Conservation (phyloP, 2,329 filamentous ascomycete species). For the Parafenestella ontariensis region DNA sequence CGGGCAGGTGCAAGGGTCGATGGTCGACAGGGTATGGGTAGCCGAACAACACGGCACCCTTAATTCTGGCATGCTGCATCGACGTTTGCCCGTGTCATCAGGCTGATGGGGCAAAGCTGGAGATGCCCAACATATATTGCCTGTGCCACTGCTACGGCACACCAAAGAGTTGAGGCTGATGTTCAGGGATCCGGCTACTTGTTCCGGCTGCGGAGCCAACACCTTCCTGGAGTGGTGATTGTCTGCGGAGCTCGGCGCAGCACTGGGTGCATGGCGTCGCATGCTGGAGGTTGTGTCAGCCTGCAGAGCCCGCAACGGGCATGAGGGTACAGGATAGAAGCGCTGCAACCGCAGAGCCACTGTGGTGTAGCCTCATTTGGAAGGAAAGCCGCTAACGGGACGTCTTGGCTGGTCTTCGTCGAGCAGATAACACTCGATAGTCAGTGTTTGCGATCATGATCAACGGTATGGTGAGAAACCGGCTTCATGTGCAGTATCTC, state of each 20-base stretch:
- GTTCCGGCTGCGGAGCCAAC: conserved; percentile 9
- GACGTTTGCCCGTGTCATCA: background rate
- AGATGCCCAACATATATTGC: conserved; percentile 1
- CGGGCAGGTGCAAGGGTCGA: background rate
- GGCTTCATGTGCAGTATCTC: background rate
- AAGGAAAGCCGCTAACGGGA: conserved; percentile 33
- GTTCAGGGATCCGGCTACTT: conserved; percentile 13
- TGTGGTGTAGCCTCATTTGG: conserved; percentile 31
- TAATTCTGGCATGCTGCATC: background rate
- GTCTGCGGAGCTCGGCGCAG: background rate
- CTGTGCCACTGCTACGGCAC: background rate
- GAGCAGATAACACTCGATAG: background rate
- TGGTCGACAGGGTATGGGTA: background rate
- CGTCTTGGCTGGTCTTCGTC: conserved; percentile 1
- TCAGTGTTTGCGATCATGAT: background rate
- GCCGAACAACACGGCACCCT: background rate
- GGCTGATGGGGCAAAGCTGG: background rate
- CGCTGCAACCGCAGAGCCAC: conserved; percentile 39
- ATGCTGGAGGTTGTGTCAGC: conserved; percentile 15
- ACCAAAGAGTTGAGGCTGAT: conserved; percentile 16
- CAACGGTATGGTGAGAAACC: background rate
- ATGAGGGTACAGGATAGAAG: conserved; percentile 14
- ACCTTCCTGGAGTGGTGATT: background rate
- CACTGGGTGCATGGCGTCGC: background rate
- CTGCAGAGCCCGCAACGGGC: conserved; percentile 18